These are phyloP conservation scores for Musa schizocarpa DNA, from an alignment of 176 grass and related monocot species.

Conservation along the genomic window DNA sequence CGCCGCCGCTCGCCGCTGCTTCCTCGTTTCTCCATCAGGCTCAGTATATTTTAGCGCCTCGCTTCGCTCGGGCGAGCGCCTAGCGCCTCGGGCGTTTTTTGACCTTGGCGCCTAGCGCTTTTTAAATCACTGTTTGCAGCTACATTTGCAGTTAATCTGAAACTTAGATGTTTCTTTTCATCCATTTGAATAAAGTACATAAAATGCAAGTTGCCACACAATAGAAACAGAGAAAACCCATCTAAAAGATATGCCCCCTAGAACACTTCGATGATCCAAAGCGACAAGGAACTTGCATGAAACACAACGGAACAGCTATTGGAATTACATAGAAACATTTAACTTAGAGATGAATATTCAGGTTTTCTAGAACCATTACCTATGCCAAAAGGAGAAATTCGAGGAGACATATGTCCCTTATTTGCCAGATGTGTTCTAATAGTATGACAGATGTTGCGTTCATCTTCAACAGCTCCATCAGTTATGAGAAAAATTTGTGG, in stretches of 20 bases:
- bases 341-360: background rate
- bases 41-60: no score
- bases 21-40: no score
- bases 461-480: constrained; percentile 87
- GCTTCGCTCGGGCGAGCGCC: no score
- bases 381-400: constrained; percentile 91
- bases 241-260: background rate
- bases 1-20: no score
- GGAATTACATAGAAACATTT: background rate
- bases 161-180: background rate
- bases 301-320: background rate
- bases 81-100: no score
- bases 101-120: no score
- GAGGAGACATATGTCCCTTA: constrained; percentile 51
- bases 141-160: background rate
- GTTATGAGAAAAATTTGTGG: constrained; percentile 95
- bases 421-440: constrained; percentile 38
- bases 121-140: no score
- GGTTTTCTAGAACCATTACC: constrained; percentile 42
- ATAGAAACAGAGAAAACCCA: background rate
- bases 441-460: constrained; percentile 68
- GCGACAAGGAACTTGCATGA: background rate
- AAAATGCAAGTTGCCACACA: background rate
- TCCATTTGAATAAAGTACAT: background rate
- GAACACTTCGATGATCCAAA: background rate